Evolutionary conservation across 139 green algal species (phyloP), one percentile per base, ranked within the genome.

Genomic region (Chlamydomonas sphaeroides): DNA sequence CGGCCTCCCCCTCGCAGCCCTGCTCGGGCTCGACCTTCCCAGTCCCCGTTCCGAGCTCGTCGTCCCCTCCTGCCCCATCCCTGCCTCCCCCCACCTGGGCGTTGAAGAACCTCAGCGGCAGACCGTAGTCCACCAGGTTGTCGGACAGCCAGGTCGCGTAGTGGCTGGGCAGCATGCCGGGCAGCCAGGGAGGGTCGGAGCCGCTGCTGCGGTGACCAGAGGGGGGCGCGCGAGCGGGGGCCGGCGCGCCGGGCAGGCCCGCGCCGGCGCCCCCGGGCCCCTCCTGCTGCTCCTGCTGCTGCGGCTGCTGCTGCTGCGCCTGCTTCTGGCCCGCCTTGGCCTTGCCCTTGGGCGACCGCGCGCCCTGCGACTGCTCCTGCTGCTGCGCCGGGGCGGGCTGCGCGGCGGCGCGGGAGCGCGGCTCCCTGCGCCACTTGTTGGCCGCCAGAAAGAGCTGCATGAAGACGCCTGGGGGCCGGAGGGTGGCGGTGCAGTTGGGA

Each of bases 121-220:
- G 57, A 38, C 56, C 36, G 57, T 80, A 80, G 39, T 80, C 72
- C 38, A 80, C 72, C 17, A 80, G 38, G 72, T 68, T 69, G 56
- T 80, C 72, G 38, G 57, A 69, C 38, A 80, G 72, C 72, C 72
- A 80, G 32, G 72, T 80, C 38, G 72, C 57, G 72, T 68, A 80
- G 56, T 42, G 69, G 36, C 26, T 69, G 53, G 72, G 72, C 38
- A 69, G 28, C 72, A 80, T 80, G 57, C 72, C 72, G 35, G 72
- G 56, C 26, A 80, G 72, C 72, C 72, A 80, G 17, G 21, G 14
- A 3, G 3, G 14, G 33, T 20, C 20, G 36, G 35, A 33, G 5
- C 71, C 51, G 25, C 18, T 23, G 14, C 30, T 10, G 61, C 6
- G 6, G 61, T 39, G 21, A 3, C 21, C 66, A 38, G 4, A 33